Evolutionary conservation across 192 early-diverging fungal genomes (phyloP).

Genomic region (Linnemannia exigua): DNA sequence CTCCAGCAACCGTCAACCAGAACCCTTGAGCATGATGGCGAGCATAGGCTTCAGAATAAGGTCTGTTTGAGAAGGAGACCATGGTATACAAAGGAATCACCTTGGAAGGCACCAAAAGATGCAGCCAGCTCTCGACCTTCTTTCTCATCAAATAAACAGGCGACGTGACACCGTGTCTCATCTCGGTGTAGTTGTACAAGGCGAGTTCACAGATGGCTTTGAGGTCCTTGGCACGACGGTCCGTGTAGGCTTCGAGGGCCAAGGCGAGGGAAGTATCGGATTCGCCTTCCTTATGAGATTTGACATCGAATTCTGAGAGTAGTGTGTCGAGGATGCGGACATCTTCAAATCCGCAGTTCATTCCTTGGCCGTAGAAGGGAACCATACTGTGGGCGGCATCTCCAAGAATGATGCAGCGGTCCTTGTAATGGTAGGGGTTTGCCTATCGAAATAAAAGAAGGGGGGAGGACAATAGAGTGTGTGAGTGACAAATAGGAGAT

Average conservation of each 20-base stretch:
- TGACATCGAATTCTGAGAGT: conserved; percentile 68
- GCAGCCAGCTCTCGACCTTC: conserved; percentile 81
- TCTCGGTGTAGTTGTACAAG: conserved; percentile 95
- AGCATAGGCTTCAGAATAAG: conserved; percentile 80
- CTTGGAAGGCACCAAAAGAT: conserved; percentile 74
- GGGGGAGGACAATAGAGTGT: background rate
- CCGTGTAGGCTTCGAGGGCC: conserved; percentile 84
- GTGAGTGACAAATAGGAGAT: conserved; percentile 1
- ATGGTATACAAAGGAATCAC: conserved; percentile 96
- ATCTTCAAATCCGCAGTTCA: conserved; percentile 99
- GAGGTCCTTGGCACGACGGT: conserved; percentile 77
- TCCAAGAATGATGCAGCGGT: conserved; percentile 85
- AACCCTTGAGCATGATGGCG: conserved; percentile 65
- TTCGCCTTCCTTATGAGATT: conserved; percentile 26
- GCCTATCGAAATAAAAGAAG: conserved; percentile 59
- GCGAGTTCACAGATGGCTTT: conserved; percentile 95
- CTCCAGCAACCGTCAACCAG: conserved; percentile 60
- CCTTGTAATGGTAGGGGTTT: conserved; percentile 88
- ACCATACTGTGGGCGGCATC: conserved; percentile 99
- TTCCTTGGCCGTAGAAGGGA: conserved; percentile 97
- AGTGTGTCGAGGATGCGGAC: conserved; percentile 74
- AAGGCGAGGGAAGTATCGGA: conserved; percentile 52
- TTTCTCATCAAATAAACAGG: conserved; percentile 83
- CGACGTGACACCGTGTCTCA: conserved; percentile 87
- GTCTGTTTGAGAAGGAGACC: conserved; percentile 93